Evolutionary conservation across 108 stramenopile genomes (phyloP).

Genomic region (Mayamaea pseudoterrestris): DNA sequence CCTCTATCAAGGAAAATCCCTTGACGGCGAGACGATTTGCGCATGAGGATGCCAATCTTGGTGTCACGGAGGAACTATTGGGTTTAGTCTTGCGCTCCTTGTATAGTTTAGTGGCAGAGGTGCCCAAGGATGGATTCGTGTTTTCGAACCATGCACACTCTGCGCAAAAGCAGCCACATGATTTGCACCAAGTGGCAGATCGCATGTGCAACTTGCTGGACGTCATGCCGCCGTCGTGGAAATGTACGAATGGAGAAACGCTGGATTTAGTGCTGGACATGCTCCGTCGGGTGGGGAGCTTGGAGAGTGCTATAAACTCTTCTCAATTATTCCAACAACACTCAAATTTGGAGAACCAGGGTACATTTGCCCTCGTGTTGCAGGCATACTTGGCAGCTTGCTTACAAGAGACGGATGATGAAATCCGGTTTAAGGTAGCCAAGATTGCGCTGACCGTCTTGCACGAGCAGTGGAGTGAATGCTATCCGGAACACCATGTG

Average conservation of each 20-base stretch:
- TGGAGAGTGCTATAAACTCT: constrained; percentile 1
- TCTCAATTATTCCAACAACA: not conserved
- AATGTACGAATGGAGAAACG: not conserved
- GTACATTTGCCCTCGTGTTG: not conserved
- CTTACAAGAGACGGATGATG: not conserved
- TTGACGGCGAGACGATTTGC: not conserved
- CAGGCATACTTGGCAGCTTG: constrained; percentile 3
- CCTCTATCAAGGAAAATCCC: too few species aligned
- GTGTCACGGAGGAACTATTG: not conserved
- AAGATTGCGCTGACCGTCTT: not conserved
- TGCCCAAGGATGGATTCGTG: not conserved
- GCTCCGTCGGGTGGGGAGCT: not conserved
- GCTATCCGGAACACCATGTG: not conserved
- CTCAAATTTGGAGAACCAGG: not conserved
- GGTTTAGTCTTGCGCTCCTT: not conserved
- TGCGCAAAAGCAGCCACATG: not conserved
- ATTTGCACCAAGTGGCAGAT: not conserved
- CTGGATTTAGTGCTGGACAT: not conserved
- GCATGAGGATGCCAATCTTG: constrained; percentile 1
- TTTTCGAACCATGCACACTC: not conserved
- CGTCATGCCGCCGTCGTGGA: not conserved
- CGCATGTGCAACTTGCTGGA: constrained; percentile 1
- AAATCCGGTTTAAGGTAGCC: not conserved
- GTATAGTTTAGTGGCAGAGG: not conserved
- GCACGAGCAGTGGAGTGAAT: not conserved